Base-by-base conservation (phyloP, 805 yeast species). In the Komagataella ulmi region DNA sequence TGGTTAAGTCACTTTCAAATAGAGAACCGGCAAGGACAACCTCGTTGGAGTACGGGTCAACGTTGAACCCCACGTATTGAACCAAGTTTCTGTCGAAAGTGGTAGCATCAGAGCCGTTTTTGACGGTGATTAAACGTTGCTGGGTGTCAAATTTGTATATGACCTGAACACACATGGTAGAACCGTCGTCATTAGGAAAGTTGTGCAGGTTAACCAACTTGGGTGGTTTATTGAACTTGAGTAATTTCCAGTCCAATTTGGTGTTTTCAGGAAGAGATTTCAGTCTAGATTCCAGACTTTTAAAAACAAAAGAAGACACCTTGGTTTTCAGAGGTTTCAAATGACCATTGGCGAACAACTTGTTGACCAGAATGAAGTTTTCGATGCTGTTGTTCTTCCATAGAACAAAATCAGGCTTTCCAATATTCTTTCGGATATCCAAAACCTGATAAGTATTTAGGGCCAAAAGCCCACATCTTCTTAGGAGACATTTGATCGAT, bases 371-470 rank as follows among this genome's bases (percentile, higher is more conserved):
- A 24, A 84, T 85, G 64, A 81, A 89, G 50, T 72, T 72, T 58
- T 88, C 88, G 58, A 90, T 80, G 6, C 95, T 95, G 30, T 75
- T 75, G 65, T 88, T 91, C 65, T 86, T 87, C 96, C 96, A 90
- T 54, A 81, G 76, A 18, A 80, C 63, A 57, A 83, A 84, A 46
- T 79, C 69, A 36, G 90, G 87, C 65, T 80, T 84, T 52, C 76
- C 62, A 5, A 30, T 30, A 44, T 80, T 77, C 24, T 65, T 66
- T 54, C 65, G 61, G 59, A 66, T 76, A 56, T 72, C 72, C 52
- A 71, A 73, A 3, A 75, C 71, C 54, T 71, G 74, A 51, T 73
- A 73, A 46, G 89, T 81, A 63, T 84, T 85, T 62, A 79, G 75
- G 44, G 88, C 83, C 59, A 82, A 79, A 49, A 80, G 65, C 7